Percentiles rank a stretch among this genome's conserved stretches.
phyloP scores from a whole-genome alignment of 2,329 filamentous ascomycete species.

The Myriosclerotinia scirpicola region DNA sequence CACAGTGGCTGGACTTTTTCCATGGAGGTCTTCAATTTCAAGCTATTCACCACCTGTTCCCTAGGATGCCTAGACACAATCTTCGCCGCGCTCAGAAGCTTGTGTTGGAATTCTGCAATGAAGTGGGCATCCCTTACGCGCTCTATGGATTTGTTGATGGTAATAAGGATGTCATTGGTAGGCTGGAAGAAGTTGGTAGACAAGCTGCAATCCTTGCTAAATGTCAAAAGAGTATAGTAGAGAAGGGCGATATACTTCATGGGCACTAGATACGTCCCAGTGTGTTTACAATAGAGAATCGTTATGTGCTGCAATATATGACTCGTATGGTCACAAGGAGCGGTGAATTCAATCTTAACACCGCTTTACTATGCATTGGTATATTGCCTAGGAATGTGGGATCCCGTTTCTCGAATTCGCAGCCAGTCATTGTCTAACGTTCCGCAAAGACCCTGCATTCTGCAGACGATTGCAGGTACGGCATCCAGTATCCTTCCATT shows the following conservation, averaged over 20 bases:
- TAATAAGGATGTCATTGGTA: slow-evolving; percentile 76
- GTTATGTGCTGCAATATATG: not conserved
- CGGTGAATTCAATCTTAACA: not conserved
- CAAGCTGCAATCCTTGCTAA: slow-evolving; percentile 77
- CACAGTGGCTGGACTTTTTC: slow-evolving; percentile 83
- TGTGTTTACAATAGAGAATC: not conserved
- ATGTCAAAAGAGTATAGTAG: slow-evolving; percentile 57
- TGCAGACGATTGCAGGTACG: slow-evolving; percentile 1
- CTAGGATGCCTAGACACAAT: slow-evolving; percentile 82
- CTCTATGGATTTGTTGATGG: slow-evolving; percentile 82
- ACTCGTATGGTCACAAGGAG: not conserved
- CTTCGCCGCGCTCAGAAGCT: slow-evolving; percentile 71
- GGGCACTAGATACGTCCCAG: slow-evolving; percentile 21
- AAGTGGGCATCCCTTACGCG: slow-evolving; percentile 81
- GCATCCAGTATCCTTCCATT: not conserved
- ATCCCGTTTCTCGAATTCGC: not conserved
- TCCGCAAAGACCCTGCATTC: slow-evolving; percentile 6
- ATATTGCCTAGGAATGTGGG: slow-evolving; percentile 2
- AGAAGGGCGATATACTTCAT: slow-evolving; percentile 39
- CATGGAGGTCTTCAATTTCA: slow-evolving; percentile 90
- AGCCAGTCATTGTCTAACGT: not conserved
- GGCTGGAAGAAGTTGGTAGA: slow-evolving; percentile 74
- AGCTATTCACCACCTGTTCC: slow-evolving; percentile 82
- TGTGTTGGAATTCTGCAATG: slow-evolving; percentile 77
- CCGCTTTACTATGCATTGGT: slow-evolving; percentile 7